Evolutionary conservation across 2,329 filamentous ascomycete species (phyloP), one percentile per base, ranked within the genome.

Genomic region (Arthrobotrys megalospora): DNA sequence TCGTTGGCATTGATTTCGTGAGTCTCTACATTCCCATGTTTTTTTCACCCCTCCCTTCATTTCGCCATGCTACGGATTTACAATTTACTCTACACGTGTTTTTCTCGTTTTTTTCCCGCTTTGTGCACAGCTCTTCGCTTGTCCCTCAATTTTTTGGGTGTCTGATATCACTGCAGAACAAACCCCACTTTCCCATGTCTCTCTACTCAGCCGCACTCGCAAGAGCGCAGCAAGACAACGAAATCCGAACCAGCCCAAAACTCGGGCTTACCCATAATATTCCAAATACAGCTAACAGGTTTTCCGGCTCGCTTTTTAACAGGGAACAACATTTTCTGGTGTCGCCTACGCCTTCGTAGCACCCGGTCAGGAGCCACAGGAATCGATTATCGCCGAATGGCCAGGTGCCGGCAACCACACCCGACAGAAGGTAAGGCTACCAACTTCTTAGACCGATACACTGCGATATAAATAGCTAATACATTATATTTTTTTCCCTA

Each of bases 311-410:
- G 24, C n/a, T 21, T 34, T 48, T 21, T 47, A 36, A 66, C 41
- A 97, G 93, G 93, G 96, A 81, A 99, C 96, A 16, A 99, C 96
- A 4, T 99, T 98, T 85, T 98, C 96, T 2, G 96, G 96, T 84
- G 95, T 98, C 80, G 94, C 94, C 36, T 99, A 97, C 84, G 91
- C 91, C 50, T 93, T 93, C 85, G 94, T 94, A 79, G 38, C 47
- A 6, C 38, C 95, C 19, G 97, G 97, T 86, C 97, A 95, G 82
- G 94, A 97, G 12, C 94, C 94, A 78, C 96, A 97, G 85, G 96
- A 98, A 85, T 95, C 98, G 85, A 98, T 98, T 82, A 99, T 99
- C 82, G 96, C 95, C 80, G 96, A 99, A 86, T 99, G 96, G 96
- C 96, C 96, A 28, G 96, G 96, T 82, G 94, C 96, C 41, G 96